Evolutionary conservation across 2,329 filamentous ascomycete species (phyloP), one percentile per base, ranked within the genome.

Genomic region (Fusarium brachygibbosum): DNA sequence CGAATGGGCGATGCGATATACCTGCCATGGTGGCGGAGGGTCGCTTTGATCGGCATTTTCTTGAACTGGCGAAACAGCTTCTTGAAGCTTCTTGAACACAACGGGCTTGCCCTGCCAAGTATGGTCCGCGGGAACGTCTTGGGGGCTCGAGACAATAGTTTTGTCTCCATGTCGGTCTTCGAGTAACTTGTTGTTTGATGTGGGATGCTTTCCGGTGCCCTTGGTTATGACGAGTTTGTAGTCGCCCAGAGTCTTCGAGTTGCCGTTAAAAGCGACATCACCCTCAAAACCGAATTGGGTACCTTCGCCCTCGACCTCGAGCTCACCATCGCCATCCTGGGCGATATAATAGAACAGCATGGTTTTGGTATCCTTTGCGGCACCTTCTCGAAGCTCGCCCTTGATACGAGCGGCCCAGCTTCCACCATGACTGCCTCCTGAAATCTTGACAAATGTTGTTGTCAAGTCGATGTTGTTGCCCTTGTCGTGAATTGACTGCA

Each of bases 381-480:
- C 91, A 77, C 91, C 91, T 7, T 90, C 87, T 48, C 92, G 88
- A 38, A 93, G 91, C 42, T 87, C 87, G 23, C 96, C 96, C 80
- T 92, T 94, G 75, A 99, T 90, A 61, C 96, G 87, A 37, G 91
- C 93, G 56, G 90, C 96, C 96, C 96, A 99, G 80, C 90, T 97
- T 58, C 96, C 96, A 60, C 94, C 94, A 78, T 97, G 87, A 21
- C 85, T 83, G 54, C 94, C 94, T 23, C 94, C 94, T 3, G 94
- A 93, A 35, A 97, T 87, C 81, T 98, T 99, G 76, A 98, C 89
- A 80, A 98, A 98, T 52, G 93, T 92, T 42, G 95, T 98, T 11
- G 92, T 97, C 67, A 99, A 87, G 81, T 98, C 94, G 70, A 99
- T 87, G 59, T 87, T 88, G 81, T 99, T 99, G 49, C 88, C 91